Conservation (phyloP, 192 early-diverging fungal genomes). For the Coemansia sp. region DNA sequence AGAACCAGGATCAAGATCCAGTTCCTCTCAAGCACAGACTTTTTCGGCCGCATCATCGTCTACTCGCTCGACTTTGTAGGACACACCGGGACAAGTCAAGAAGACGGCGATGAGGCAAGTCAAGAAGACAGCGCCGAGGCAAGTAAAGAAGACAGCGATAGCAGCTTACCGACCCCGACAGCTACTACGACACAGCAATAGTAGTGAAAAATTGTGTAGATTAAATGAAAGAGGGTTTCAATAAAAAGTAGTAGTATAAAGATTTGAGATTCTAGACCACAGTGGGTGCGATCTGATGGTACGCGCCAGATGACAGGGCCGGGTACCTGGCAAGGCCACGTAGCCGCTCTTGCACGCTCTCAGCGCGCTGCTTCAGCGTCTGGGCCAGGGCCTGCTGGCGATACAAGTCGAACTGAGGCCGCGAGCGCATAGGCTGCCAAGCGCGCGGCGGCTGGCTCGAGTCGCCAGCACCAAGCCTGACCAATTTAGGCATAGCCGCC, state of each 20-base stretch:
- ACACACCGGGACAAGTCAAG: background rate
- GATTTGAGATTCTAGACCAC: background rate
- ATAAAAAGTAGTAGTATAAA: background rate
- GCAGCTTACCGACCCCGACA: background rate
- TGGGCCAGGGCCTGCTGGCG: slow-evolving; percentile 53
- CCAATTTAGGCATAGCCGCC: slow-evolving; percentile 45
- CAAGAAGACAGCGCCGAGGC: no score
- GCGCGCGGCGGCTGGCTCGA: background rate
- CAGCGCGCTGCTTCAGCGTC: slow-evolving; percentile 44
- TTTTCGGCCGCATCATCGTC: slow-evolving; percentile 83
- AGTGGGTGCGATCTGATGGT: background rate
- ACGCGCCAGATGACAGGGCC: background rate
- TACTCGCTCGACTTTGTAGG: slow-evolving; percentile 77
- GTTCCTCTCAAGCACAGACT: slow-evolving; percentile 76
- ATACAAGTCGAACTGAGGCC: slow-evolving; percentile 52
- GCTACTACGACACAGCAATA: background rate
- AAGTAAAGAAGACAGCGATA: background rate
- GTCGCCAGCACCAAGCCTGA: slow-evolving; percentile 17
- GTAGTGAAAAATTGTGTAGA: background rate
- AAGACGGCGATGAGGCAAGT: background rate
- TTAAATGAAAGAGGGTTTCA: background rate
- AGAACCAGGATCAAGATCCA: slow-evolving; percentile 62
- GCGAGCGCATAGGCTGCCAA: slow-evolving; percentile 42
- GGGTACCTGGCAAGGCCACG: slow-evolving; percentile 22
- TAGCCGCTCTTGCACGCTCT: slow-evolving; percentile 43